A percentile compares a stretch with the other conserved stretches of the same genome.
Conservation (phyloP, 2,329 filamentous ascomycete species). For the Monosporascus sp. region DNA sequence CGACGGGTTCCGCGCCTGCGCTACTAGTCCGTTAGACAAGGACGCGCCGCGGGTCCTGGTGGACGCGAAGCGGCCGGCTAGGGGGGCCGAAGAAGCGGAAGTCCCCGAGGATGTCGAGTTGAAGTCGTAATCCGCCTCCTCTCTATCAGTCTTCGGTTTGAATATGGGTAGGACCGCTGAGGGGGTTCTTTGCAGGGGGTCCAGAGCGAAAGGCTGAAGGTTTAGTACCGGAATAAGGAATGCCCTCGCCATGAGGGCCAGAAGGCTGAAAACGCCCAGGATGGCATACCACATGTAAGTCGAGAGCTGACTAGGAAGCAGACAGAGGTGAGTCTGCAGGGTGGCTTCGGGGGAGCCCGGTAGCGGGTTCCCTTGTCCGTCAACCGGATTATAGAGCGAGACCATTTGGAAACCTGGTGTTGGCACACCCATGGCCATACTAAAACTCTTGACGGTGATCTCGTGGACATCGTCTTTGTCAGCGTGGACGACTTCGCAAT, state of each 20-base stretch:
- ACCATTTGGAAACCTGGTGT: constrained; percentile 82
- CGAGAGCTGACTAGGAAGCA: constrained; percentile 80
- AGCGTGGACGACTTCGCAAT: constrained; percentile 83
- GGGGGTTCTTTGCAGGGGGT: constrained; percentile 27
- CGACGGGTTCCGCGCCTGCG: constrained; percentile 18
- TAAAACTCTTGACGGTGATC: constrained; percentile 92
- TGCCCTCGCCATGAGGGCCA: constrained; percentile 48
- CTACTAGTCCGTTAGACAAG: constrained; percentile 13
- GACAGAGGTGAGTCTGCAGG: constrained; percentile 82
- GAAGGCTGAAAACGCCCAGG: constrained; percentile 51
- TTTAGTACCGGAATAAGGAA: constrained; percentile 52
- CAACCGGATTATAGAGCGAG: constrained; percentile 89
- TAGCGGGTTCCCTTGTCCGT: constrained; percentile 49
- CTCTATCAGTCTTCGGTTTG: constrained; percentile 50
- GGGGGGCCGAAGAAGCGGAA: constrained; percentile 30
- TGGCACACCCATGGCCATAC: constrained; percentile 93
- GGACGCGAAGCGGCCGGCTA: constrained; percentile 22
- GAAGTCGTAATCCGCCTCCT: constrained; percentile 29
- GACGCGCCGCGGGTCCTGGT: constrained; percentile 21
- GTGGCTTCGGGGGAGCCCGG: constrained; percentile 48
- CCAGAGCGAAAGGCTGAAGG: constrained; percentile 50
- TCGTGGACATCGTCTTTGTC: constrained; percentile 65
- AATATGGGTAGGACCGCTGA: constrained; percentile 39
- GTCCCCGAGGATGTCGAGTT: constrained; percentile 27
- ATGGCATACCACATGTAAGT: constrained; percentile 77